A percentile compares a stretch with the other conserved stretches of the same genome.
Conservation (phyloP, 805 yeast species). For the Priceomyces haplophilus region DNA sequence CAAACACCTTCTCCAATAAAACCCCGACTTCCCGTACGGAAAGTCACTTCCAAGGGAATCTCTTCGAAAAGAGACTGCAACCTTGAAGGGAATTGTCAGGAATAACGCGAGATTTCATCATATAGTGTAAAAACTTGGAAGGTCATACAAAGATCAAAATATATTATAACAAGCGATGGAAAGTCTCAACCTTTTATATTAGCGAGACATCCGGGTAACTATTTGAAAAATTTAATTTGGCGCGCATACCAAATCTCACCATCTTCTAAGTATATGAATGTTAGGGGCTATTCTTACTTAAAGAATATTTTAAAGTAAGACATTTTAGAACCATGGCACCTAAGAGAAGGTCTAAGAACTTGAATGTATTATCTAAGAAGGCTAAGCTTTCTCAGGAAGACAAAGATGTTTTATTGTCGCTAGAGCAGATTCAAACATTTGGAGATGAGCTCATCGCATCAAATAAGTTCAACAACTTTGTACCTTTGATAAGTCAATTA, state of each 20-base stretch:
- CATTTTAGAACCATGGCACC: conserved; percentile 15
- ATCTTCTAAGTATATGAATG: not conserved
- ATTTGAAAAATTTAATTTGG: conserved; percentile 5
- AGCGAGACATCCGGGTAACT: conserved; percentile 9
- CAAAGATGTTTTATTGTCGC: conserved; percentile 9
- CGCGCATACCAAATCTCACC: conserved; percentile 1
- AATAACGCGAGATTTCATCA: conserved; percentile 61
- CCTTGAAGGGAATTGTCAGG: conserved; percentile 43
- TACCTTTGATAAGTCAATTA: conserved; percentile 42
- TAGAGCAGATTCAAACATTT: conserved; percentile 21
- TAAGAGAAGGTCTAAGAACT: conserved; percentile 19
- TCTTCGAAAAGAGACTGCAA: conserved; percentile 31
- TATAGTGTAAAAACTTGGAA: conserved; percentile 60
- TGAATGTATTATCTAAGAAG: conserved; percentile 3
- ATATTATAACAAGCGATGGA: not conserved
- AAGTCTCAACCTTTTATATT: conserved; percentile 13
- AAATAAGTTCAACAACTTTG: conserved; percentile 52
- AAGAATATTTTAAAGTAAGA: not conserved
- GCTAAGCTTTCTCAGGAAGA: not conserved
- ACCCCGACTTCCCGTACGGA: conserved; percentile 39
- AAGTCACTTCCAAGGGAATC: conserved; percentile 35
- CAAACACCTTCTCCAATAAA: conserved; percentile 46
- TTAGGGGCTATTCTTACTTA: too few relatives aligned
- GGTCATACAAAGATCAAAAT: conserved; percentile 43
- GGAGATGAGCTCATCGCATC: conserved; percentile 40